Conservation (phyloP, 2,329 filamentous ascomycete species). For the Fusarium sp. region DNA sequence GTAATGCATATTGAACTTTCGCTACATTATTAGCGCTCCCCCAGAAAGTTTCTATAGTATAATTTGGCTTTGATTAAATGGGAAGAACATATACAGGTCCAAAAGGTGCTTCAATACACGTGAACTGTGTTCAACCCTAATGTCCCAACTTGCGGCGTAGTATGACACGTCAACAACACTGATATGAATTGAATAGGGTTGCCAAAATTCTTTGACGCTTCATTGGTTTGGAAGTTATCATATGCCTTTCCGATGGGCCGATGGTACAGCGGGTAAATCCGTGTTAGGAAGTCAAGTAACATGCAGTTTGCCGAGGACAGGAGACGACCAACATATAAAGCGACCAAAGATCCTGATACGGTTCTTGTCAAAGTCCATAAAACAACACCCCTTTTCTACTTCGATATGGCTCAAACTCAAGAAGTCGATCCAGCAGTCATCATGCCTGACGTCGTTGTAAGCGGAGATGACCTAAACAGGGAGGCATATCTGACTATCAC, state of each 20-base stretch:
- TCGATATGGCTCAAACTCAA: background rate
- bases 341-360: background rate
- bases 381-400: too few relatives aligned
- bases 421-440: background rate
- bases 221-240: background rate
- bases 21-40: background rate
- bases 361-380: too few relatives aligned
- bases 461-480: background rate
- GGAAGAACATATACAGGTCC: background rate
- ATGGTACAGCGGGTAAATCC: background rate
- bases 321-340: slow-evolving; percentile 10
- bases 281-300: slow-evolving; percentile 5
- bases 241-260: background rate
- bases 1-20: background rate
- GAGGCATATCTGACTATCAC: background rate
- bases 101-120: background rate
- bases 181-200: too few relatives aligned
- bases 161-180: background rate
- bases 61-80: rapidly evolving
- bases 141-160: background rate
- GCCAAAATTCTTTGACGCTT: rapidly evolving
- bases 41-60: too few relatives aligned
- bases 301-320: background rate
- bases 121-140: background rate
- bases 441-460: background rate